Percentiles rank a stretch among this genome's conserved stretches.
Conservation (phyloP, 2,329 filamentous ascomycete species). For the Apiospora saccharicola region DNA sequence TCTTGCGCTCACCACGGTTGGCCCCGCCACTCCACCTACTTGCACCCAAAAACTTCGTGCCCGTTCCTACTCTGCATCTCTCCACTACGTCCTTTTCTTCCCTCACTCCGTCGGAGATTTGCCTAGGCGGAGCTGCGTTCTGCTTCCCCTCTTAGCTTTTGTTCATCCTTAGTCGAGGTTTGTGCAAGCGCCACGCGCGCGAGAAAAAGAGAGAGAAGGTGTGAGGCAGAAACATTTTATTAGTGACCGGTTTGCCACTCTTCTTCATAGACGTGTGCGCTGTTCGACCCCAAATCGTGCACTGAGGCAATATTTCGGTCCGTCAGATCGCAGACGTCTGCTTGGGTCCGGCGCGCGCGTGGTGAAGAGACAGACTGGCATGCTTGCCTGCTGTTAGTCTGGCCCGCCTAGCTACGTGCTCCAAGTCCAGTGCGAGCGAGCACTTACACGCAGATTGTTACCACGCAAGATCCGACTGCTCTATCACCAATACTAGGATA, state of each 20-base stretch:
- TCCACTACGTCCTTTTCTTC: constrained; percentile 26
- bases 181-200: constrained; percentile 11
- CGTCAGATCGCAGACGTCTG: neutral
- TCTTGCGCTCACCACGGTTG: constrained; percentile 26
- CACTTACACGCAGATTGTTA: constrained; percentile 2
- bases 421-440: constrained; percentile 3
- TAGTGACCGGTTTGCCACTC: neutral
- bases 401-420: neutral
- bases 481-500: neutral
- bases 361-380: constrained; percentile 3
- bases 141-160: constrained; percentile 17
- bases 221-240: neutral
- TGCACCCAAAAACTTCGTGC: constrained; percentile 27
- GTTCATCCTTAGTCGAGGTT: constrained; percentile 18
- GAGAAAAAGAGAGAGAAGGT: constrained; percentile 9
- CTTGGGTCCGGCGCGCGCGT: neutral
- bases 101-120: constrained; percentile 16
- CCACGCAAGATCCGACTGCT: neutral
- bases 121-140: constrained; percentile 15
- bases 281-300: neutral
- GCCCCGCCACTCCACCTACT: constrained; percentile 28
- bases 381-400: constrained; percentile 11
- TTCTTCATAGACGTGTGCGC: neutral
- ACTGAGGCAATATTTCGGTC: neutral
- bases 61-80: constrained; percentile 23